A percentile compares a stretch with the other conserved stretches of the same genome.
Conservation (phyloP, 306 rosid species). For the Quercus mongolica region DNA sequence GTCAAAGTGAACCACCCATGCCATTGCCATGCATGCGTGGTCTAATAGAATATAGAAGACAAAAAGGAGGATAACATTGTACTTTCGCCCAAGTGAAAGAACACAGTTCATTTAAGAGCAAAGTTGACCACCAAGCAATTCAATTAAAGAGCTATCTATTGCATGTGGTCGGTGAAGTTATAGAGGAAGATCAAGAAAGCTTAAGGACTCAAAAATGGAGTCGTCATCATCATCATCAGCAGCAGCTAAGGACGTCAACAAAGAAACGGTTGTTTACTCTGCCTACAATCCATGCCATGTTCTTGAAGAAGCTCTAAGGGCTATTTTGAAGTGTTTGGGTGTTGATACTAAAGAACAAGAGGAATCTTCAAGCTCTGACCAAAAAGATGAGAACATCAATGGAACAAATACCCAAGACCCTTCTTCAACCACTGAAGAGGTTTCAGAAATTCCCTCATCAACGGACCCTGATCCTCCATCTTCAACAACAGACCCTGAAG, state of each 20-base stretch:
- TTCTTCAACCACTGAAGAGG: neutral
- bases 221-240: neutral
- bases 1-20: neutral
- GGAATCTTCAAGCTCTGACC: neutral
- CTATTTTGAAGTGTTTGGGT: conserved; percentile 38
- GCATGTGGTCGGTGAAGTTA: neutral
- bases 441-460: neutral
- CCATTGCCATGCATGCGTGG: too few species aligned
- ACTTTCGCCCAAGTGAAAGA: neutral
- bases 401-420: neutral
- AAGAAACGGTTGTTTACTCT: conserved; percentile 5
- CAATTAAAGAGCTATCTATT: neutral
- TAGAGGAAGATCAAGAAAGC: neutral
- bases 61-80: neutral
- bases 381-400: neutral
- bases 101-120: neutral
- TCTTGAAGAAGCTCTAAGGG: conserved; percentile 20
- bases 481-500: neutral
- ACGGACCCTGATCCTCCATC: neutral
- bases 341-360: neutral
- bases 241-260: neutral
- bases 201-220: conserved; percentile 17
- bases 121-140: neutral
- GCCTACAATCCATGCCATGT: conserved; percentile 15
- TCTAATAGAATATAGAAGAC: neutral